phyloP scores from a whole-genome alignment of 2,329 filamentous ascomycete species.

The Colletotrichum falcatum region DNA sequence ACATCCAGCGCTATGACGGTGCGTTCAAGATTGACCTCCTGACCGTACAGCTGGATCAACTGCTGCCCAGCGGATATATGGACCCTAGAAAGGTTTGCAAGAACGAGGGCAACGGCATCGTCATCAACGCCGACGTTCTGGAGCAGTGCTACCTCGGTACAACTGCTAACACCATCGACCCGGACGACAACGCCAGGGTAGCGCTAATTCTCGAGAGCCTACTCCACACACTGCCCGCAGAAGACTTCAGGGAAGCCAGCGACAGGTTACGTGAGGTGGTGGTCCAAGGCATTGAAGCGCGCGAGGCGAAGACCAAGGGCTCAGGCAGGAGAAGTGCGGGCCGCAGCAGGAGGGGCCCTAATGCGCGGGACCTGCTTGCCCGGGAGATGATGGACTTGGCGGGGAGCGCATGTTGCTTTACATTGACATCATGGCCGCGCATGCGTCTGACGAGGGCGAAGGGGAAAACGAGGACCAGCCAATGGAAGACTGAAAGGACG shows the following conservation, averaged over 20 bases:
- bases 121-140: constrained; percentile 60
- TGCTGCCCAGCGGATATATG: constrained; percentile 56
- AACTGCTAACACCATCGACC: constrained; percentile 69
- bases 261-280: constrained; percentile 54
- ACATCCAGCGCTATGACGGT: constrained; percentile 16
- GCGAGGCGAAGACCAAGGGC: constrained; percentile 60
- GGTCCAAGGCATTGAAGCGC: constrained; percentile 60
- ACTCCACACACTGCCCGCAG: constrained; percentile 63
- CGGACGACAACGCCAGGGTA: constrained; percentile 79
- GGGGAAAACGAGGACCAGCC: constrained; percentile 10
- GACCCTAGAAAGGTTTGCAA: constrained; percentile 56
- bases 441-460: background rate
- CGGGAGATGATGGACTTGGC: constrained; percentile 59
- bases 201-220: constrained; percentile 76
- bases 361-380: constrained; percentile 55
- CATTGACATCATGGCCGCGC: constrained; percentile 34
- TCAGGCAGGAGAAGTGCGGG: constrained; percentile 48
- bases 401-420: constrained; percentile 53
- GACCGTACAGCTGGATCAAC: constrained; percentile 55
- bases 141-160: constrained; percentile 73
- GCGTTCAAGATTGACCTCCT: constrained; percentile 36
- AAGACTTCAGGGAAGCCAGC: constrained; percentile 51
- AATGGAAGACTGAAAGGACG: constrained; percentile 25
- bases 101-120: constrained; percentile 49
- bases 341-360: constrained; percentile 45